Percentiles rank a stretch among this genome's conserved stretches.
These are phyloP conservation scores for Chytriomyces hyalinus DNA, from an alignment of 192 early-diverging fungal species.

Conservation along the genomic window DNA sequence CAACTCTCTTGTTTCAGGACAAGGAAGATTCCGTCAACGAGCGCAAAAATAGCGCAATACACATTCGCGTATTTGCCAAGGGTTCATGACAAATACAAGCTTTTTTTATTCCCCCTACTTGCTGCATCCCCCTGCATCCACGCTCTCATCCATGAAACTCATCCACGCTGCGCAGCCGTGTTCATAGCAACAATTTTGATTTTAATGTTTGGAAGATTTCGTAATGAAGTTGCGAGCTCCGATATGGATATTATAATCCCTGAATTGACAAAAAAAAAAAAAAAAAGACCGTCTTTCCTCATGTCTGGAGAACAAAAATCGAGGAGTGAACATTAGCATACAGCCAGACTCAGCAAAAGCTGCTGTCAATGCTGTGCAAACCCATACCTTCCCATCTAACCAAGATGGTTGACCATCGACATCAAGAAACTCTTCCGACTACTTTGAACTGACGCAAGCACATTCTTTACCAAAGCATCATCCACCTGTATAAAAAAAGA, in stretches of 20 bases:
- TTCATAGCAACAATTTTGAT: too few species aligned
- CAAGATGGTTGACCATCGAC: background rate
- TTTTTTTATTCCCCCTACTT: too few species aligned
- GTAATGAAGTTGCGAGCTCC: background rate
- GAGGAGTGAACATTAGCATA: too few species aligned
- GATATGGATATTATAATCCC: background rate
- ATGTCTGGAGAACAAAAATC: background rate
- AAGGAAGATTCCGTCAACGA: background rate
- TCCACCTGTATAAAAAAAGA: background rate
- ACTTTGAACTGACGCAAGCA: background rate
- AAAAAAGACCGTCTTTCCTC: background rate
- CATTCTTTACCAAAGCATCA: background rate
- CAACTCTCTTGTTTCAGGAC: background rate
- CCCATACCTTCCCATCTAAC: background rate
- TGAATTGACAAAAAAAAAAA: background rate
- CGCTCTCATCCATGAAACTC: too few species aligned
- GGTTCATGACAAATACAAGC: too few species aligned
- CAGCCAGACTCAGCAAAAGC: too few species aligned
- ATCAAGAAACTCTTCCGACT: slow-evolving; percentile 7
- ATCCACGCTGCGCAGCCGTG: too few species aligned
- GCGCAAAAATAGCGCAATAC: slow-evolving; percentile 27
- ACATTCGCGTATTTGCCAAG: background rate
- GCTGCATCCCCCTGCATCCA: too few species aligned
- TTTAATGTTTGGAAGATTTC: too few species aligned
- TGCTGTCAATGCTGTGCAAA: too few species aligned